Evolutionary conservation across 164 flowering plant species (phyloP).

Genomic region (Saururus chinensis): DNA sequence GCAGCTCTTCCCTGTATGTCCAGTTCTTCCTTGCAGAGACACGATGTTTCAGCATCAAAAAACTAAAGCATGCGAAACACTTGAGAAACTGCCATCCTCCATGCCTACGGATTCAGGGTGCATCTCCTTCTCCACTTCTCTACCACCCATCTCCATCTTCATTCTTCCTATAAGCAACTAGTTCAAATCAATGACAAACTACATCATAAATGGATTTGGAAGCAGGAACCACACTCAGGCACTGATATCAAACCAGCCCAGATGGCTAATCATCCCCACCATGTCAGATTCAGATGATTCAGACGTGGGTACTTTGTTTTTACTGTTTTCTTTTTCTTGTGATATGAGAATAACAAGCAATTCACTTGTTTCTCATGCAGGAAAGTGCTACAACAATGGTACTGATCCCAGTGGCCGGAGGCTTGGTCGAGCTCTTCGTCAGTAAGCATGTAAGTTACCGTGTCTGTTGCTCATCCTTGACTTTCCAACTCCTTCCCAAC

Average conservation of each 20-base stretch:
- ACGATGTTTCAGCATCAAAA: conserved; percentile 45
- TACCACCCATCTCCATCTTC: too few species aligned
- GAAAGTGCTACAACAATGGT: conserved; percentile 40
- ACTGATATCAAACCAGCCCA: conserved; percentile 52
- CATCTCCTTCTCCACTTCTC: too few species aligned
- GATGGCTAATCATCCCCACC: conserved; percentile 45
- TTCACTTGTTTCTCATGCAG: conserved; percentile 19
- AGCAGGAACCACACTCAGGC: conserved; percentile 48
- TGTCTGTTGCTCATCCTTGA: conserved; percentile 1
- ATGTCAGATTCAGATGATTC: conserved; percentile 19
- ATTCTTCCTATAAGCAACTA: background rate
- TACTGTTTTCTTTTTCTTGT: background rate
- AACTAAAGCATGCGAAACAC: conserved; percentile 54
- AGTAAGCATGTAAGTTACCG: conserved; percentile 36
- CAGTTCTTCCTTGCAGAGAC: conserved; percentile 51
- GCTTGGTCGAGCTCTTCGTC: conserved; percentile 54
- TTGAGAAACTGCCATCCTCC: conserved; percentile 54
- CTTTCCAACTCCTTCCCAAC: background rate
- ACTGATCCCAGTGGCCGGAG: conserved; percentile 51
- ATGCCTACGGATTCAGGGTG: conserved; percentile 57
- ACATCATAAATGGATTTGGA: background rate
- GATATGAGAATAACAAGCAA: too few species aligned
- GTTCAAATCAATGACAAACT: background rate
- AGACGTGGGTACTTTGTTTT: conserved; percentile 21
- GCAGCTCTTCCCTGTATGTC: conserved; percentile 33